phyloP scores from a whole-genome alignment of 2,329 filamentous ascomycete species.

The Pseudogymnoascus sp. region DNA sequence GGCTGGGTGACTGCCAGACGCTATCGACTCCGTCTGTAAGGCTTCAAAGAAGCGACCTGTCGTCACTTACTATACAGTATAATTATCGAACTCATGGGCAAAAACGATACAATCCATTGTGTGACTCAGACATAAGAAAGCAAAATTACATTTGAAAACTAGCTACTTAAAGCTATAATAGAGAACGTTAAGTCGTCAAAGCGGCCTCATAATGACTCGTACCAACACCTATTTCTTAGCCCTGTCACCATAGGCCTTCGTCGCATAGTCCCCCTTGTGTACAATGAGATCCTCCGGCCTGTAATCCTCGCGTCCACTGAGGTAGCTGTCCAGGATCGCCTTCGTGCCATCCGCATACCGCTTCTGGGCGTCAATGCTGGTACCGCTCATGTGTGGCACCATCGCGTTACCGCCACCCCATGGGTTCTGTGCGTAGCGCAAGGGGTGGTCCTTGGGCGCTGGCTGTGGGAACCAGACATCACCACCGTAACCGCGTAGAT shows the following conservation, averaged over 20 bases:
- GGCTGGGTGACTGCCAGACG: too few relatives aligned
- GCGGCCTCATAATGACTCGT: neutral
- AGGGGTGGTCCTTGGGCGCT: constrained; percentile 83
- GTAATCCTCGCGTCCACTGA: constrained; percentile 83
- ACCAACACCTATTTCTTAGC: neutral
- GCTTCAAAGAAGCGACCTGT: too few relatives aligned
- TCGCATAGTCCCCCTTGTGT: constrained; percentile 82
- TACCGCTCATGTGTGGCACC: constrained; percentile 98
- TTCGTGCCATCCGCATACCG: constrained; percentile 84
- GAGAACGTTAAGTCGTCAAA: neutral
- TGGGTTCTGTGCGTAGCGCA: constrained; percentile 87
- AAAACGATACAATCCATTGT: too few relatives aligned
- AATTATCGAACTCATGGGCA: too few relatives aligned
- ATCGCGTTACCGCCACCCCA: constrained; percentile 97
- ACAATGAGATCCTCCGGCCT: constrained; percentile 85
- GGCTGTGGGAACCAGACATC: constrained; percentile 98
- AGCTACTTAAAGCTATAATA: neutral
- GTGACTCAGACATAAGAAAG: too few relatives aligned
- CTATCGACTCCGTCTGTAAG: too few relatives aligned
- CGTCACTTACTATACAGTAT: too few relatives aligned
- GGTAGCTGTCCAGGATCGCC: constrained; percentile 85
- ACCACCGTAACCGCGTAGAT: constrained; percentile 82
- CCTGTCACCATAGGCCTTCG: constrained; percentile 82
- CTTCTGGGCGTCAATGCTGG: constrained; percentile 95
- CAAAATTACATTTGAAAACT: neutral